Conservation (phyloP, 2,329 filamentous ascomycete genomes). For the Allantophomopsis cytisporea region DNA sequence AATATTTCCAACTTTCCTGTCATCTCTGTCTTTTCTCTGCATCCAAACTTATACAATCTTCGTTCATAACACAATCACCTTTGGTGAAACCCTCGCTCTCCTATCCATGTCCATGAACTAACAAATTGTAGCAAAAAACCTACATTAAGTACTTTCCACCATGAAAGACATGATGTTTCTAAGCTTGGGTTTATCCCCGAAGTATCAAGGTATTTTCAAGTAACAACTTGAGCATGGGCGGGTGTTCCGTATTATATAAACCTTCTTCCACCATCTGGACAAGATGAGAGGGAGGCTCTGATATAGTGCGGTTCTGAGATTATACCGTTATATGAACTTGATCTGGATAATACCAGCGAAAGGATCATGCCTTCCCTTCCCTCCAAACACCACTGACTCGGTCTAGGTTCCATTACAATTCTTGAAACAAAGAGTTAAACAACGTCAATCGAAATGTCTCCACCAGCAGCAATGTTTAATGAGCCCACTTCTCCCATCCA, state of each 20-base stretch:
- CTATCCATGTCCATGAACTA: too few relatives aligned
- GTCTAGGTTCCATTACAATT: constrained; percentile 20
- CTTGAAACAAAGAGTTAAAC: constrained; percentile 4
- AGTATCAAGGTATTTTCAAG: constrained; percentile 20
- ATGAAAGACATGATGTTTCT: too few relatives aligned
- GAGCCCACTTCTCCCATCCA: constrained; percentile 17
- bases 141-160: too few relatives aligned
- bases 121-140: too few relatives aligned
- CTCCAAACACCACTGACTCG: constrained; percentile 24
- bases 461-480: constrained; percentile 55
- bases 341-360: constrained; percentile 99
- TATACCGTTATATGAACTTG: constrained; percentile 82
- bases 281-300: constrained; percentile 15
- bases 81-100: too few relatives aligned
- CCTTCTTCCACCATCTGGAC: constrained; percentile 14
- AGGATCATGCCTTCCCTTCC: constrained; percentile 79
- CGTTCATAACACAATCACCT: too few relatives aligned
- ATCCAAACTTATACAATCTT: too few relatives aligned
- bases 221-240: constrained; percentile 45
- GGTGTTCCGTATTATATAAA: constrained; percentile 33
- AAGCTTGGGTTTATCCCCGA: constrained; percentile 16
- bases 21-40: too few relatives aligned
- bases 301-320: constrained; percentile 52
- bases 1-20: too few relatives aligned
- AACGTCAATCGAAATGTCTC: constrained; percentile 51